Evolutionary conservation across 2,329 filamentous ascomycete genomes (phyloP).

Genomic region (Fusarium tuaranense): DNA sequence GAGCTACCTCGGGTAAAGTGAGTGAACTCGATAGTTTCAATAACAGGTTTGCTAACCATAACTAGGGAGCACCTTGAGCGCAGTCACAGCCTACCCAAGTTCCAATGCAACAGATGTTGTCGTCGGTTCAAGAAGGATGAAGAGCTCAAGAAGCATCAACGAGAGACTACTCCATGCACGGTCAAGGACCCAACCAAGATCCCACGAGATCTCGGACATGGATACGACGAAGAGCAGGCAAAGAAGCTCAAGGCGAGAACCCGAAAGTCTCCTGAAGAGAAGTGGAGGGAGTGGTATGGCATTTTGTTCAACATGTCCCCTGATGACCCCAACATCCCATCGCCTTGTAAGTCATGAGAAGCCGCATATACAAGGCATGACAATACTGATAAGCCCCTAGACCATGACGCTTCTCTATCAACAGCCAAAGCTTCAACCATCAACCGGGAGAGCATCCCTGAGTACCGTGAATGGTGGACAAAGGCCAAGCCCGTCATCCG

Average conservation of each 20-base stretch:
- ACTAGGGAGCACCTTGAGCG: slow-evolving; percentile 42
- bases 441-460: slow-evolving; percentile 8
- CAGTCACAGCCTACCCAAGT: slow-evolving; percentile 30
- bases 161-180: slow-evolving; percentile 27
- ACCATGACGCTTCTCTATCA: slow-evolving; percentile 15
- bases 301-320: slow-evolving; percentile 30
- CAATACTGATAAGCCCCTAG: not conserved
- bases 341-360: slow-evolving; percentile 37
- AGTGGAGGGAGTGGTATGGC: slow-evolving; percentile 38
- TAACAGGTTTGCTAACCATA: not conserved
- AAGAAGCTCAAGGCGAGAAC: slow-evolving; percentile 30
- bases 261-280: slow-evolving; percentile 12
- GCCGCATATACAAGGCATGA: too few relatives aligned
- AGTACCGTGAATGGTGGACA: slow-evolving; percentile 19
- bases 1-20: slow-evolving; percentile 42
- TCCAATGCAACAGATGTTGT: slow-evolving; percentile 39
- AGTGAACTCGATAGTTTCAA: not conserved
- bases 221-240: slow-evolving; percentile 40
- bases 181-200: slow-evolving; percentile 30
- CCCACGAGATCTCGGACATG: slow-evolving; percentile 30
- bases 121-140: slow-evolving; percentile 31
- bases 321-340: slow-evolving; percentile 35
- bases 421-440: not conserved
- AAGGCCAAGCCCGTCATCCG: slow-evolving; percentile 20
- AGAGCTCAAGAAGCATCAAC: slow-evolving; percentile 36